Base-by-base conservation (phyloP, 306 rosid genomes). In the Citrullus amarus region DNA sequence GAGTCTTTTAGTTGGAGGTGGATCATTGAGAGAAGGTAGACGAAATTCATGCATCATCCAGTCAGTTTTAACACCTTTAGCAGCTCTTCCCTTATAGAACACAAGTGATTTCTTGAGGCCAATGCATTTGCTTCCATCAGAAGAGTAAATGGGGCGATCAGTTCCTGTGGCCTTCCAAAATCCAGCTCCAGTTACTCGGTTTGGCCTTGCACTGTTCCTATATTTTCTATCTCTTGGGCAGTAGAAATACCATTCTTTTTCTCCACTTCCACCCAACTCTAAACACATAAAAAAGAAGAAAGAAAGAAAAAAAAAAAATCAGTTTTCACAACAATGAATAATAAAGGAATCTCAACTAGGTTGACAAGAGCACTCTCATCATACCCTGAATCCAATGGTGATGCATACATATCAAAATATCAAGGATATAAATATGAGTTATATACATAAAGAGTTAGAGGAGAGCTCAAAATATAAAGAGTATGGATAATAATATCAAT, bases 1-100 rank as follows among this genome's bases (percentile, higher is more conserved):
- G 16, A 78, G 53, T 63, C 74, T 46, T 34, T 65, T 63, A 1
- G 72, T 20, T 15, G 90, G 79, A 3, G 87, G 77, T 14, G 85
- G 81, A 22, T 92, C 92, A 0, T 81, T 65, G 65, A 92, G 87
- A 78, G 96, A 90, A 77, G 98, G 98, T 7, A 94, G 75, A 25
- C 98, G 89, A 73, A 94, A 94, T 91, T 94, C 98, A 75, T 94
- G 98, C 97, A 94, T 94, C 98, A 94, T 94, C 98, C 98, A 94
- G 55, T 92, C 97, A 80, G 98, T 94, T 87, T 94, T 94, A 82
- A 92, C 83, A 0, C 98, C 98, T 69, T 88, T 92, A 74, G 98
- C 97, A 44, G 98, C 98, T 87, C 97, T 88, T 0, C 98, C 98
- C 80, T 86, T 89, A 89, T 94, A 94, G 80, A 94, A 94, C 1